Base-by-base conservation (phyloP, 164 flowering plant genomes). In the Berberis thunbergii region DNA sequence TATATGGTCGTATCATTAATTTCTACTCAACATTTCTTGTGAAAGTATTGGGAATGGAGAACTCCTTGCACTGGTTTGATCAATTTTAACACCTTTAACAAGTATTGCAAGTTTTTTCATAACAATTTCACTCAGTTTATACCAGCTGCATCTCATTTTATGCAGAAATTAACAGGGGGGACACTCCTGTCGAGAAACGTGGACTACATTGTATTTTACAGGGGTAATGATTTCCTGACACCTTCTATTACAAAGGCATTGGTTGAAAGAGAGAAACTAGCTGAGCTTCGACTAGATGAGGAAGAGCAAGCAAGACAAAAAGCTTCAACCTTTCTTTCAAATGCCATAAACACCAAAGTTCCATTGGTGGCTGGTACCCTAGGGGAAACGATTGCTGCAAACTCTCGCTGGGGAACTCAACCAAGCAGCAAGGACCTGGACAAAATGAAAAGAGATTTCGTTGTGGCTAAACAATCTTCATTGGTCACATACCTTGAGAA, bases 211-310 rank as follows among this genome's bases (percentile, higher is more conserved):
- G 96, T 94, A 50, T 84, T 91, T 69, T 87, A 94, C 75, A 77
- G 97, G 75, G 99, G 99, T 26, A 89, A 94, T 67, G 96, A 91
- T 72, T 94, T 85, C 74, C 65, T 94, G 72, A 77, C 99, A 11
- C 89, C 88, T n/a, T 67, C 39, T 50, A 77, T 94, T 52, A 75
- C 78, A 4, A 73, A 76, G 49, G 68, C 76, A 65, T 68, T 91
- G 65, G 63, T 66, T 45, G 89, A 87, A 69, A 84, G 91, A 66
- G 69, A 76, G 69, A 81, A 80, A 60, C 63, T 74, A 62, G 70
- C 78, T 6, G 75, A 71, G 52, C 64, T 76, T 49, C 81, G 55
- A 50, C 87, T 80, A 73, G 83, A 84, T 59, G 86, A 84, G 74
- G 97, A 94, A 76, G 99, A 94, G 45, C 68, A 64, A 70, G 93